Evolutionary conservation across 805 yeast species (phyloP), one percentile per base, ranked within the genome.

Genomic region (Pichia rugopelliculosa): DNA sequence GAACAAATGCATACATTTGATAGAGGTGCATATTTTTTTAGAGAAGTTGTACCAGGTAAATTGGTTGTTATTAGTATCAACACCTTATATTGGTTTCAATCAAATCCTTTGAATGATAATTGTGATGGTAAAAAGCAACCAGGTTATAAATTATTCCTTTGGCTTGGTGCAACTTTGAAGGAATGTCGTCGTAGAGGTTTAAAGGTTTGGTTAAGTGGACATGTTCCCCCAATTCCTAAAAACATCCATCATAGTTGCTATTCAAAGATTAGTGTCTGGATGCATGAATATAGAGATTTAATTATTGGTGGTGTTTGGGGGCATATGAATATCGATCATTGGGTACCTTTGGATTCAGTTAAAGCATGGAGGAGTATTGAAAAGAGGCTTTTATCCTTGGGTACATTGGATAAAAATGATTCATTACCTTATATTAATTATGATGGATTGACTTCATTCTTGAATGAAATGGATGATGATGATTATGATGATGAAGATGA

Each of bases 291-390:
- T 60, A 72, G 95, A 54, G 96, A 87, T 61, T 76, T 87, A 37
- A 84, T 87, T 24, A 71, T 88, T 52, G 96, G 96, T 18, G 88
- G 90, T 11, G 66, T 87, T 26, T 87, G 76, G 61, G 96, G 96
- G 0, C 96, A 87, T 61, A 87, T 87, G 96, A 87, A 87, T 64
- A 71, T 87, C 46, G 96, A 88, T 60, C 96, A 87, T 66, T 87
- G 84, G 61, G 73, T 85, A 40, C 88, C 95, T 0, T 69, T 84
- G 51, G 91, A 87, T 66, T 74, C 87, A 2, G 74, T 73, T 42
- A 75, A 77, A 54, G 87, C 93, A 0, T 81, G 85, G 69, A 71
- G 73, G 49, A 74, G 77, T 8, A 67, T 77, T 43, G 48, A 57
- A 41, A 52, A 50, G n/a, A 49, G 54, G 20, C 49, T 61, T 8